These are phyloP conservation scores for Kwoniella newhampshirensis DNA, from an alignment of 768 basidiomycete genomes.

Conservation along the genomic window DNA sequence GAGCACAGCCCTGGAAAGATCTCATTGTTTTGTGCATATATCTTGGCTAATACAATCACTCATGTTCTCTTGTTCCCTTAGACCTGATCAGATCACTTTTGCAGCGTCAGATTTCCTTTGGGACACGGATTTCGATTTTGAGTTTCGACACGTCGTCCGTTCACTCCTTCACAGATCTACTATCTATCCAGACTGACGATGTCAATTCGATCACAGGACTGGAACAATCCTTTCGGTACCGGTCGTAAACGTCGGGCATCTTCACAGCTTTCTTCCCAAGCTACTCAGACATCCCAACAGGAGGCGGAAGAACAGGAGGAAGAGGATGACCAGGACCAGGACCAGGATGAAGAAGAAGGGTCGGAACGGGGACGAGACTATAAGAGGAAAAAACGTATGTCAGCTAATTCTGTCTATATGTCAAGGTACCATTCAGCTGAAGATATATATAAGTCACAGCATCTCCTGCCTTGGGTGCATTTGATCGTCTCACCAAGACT, in stretches of 20 bases:
- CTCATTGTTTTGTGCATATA: too few relatives aligned
- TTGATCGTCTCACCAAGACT: constrained; percentile 4
- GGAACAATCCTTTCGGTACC: constrained; percentile 28
- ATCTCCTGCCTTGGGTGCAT: constrained; percentile 1
- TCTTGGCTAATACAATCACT: too few relatives aligned
- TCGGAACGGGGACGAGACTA: neutral
- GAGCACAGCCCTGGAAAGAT: neutral
- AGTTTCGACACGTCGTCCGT: constrained; percentile 33
- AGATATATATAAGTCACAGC: neutral
- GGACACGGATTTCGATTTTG: constrained; percentile 21
- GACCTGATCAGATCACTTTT: constrained; percentile 42
- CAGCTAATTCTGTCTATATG: constrained; percentile 1
- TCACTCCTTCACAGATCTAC: neutral
- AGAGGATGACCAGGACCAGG: constrained; percentile 24
- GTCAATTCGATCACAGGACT: constrained; percentile 23
- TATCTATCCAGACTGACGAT: neutral
- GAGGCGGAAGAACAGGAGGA: constrained; percentile 14
- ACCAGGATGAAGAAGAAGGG: constrained; percentile 14
- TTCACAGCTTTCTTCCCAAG: constrained; percentile 26
- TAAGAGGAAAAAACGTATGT: constrained; percentile 5
- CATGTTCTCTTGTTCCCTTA: neutral
- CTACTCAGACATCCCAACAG: constrained; percentile 13
- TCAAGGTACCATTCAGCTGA: neutral
- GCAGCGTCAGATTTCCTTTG: constrained; percentile 21
- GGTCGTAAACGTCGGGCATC: constrained; percentile 24